Evolutionary conservation across 2,329 filamentous ascomycete species (phyloP).

Genomic region (Annulohypoxylon truncatum): DNA sequence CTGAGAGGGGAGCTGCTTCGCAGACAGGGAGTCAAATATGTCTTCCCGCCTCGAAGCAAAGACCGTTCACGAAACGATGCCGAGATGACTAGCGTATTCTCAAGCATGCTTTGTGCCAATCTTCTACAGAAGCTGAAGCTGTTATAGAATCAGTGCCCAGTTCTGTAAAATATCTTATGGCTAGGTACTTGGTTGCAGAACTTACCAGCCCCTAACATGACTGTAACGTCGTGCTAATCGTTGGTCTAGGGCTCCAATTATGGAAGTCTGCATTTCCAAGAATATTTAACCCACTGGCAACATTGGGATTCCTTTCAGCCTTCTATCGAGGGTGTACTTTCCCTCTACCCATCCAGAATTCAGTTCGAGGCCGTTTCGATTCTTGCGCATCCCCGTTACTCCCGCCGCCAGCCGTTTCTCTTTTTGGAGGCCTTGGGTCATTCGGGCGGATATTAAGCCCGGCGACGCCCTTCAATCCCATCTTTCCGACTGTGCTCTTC

Average conservation of each 20-base stretch:
- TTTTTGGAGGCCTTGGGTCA: slow-evolving; percentile 1
- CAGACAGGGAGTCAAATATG: not conserved
- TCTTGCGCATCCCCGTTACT: not conserved
- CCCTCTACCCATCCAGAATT: not conserved
- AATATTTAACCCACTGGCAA: not conserved
- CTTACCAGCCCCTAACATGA: not conserved
- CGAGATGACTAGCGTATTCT: not conserved
- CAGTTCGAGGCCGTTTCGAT: slow-evolving; percentile 15
- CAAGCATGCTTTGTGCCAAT: not conserved
- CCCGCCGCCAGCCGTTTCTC: slow-evolving; percentile 1
- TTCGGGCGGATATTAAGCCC: slow-evolving; percentile 62
- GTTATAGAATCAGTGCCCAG: not conserved
- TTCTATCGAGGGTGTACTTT: not conserved
- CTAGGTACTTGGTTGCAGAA: not conserved
- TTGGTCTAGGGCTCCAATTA: not conserved
- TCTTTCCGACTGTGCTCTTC: slow-evolving; percentile 64
- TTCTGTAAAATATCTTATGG: not conserved
- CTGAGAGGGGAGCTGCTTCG: not conserved
- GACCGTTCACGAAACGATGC: not conserved
- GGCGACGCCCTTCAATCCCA: slow-evolving; percentile 65
- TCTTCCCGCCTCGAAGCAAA: not conserved
- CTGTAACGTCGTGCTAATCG: not conserved
- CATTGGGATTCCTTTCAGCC: not conserved
- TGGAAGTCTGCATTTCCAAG: not conserved
- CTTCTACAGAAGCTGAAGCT: not conserved